Evolutionary conservation across 2,329 filamentous ascomycete species (phyloP), one percentile per base, ranked within the genome.

Genomic region (Fusarium sp.): DNA sequence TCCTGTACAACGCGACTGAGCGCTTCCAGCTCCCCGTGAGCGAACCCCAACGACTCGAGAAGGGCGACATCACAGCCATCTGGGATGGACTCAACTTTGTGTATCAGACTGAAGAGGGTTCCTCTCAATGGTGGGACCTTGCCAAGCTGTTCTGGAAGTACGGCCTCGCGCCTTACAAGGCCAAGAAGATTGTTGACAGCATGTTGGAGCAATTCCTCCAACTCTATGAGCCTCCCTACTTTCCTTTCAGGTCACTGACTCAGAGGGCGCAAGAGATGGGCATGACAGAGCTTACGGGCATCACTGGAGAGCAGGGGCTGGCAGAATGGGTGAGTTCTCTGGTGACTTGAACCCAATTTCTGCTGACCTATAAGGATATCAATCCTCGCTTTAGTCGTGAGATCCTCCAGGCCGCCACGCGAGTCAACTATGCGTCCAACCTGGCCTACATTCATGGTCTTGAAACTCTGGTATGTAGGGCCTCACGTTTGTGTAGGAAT

Each of bases 351-450:
- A 27, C 33, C 27, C 8, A 4, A 11, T 27, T 17, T 20, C 54
- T n/a, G 12, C 45, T 68, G 17, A 67, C 25, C 66, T 71, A 25
- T 14, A 40, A 91, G 78, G 58, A 66, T 15, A 91, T 98, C 65
- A 86, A 89, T 27, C 84, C 87, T 0, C 80, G 85, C 0, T 98
- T 97, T 80, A 87, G 92, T 0, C 89, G 90, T 15, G 94, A 99
- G 60, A 90, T 99, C 57, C 90, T 98, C 30, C 96, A 98, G 83
- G 94, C 96, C 2, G 93, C 92, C 66, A 98, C 97, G 1, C 89
- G 97, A 22, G 96, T 98, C 72, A 98, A 98, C 82, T 99, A 98
- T 83, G 97, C 94, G 1, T 94, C 95, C 58, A 98, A 98, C 76
- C 83, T 98, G 14, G 89, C 87, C n/a, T 86, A 91, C 38, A 97